A percentile compares a stretch with the other conserved stretches of the same genome.
Conservation (phyloP, 495 filamentous ascomycete genomes). For the Emericellopsis terricola region DNA sequence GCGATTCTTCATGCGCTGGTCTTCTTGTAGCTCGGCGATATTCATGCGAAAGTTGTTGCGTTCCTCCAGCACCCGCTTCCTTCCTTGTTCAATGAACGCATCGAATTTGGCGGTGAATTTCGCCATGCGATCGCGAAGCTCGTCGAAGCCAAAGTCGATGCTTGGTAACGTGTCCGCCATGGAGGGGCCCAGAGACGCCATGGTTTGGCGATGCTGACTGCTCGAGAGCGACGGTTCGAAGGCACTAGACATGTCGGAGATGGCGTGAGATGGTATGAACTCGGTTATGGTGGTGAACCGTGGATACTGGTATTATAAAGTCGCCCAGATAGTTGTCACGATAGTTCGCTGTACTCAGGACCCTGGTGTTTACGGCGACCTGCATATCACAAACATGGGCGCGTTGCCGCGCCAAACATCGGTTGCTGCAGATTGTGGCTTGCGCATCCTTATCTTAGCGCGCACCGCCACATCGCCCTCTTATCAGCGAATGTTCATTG, state of each 20-base stretch:
- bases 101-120: conserved; percentile 86
- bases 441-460: too few relatives aligned
- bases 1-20: conserved; percentile 71
- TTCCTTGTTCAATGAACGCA: conserved; percentile 77
- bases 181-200: conserved; percentile 25
- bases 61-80: conserved; percentile 79
- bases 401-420: too few relatives aligned
- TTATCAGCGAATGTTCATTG: too few relatives aligned
- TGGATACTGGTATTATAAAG: too few relatives aligned
- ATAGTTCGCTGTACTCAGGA: too few relatives aligned
- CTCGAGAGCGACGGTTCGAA: conserved; percentile 67
- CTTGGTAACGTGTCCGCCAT: conserved; percentile 67
- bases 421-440: too few relatives aligned
- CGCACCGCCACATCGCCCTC: too few relatives aligned
- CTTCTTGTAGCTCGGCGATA: conserved; percentile 79
- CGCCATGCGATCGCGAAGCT: conserved; percentile 85
- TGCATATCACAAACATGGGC: too few relatives aligned
- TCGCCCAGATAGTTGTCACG: too few relatives aligned
- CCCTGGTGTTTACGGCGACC: too few relatives aligned
- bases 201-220: conserved; percentile 53
- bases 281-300: too few relatives aligned
- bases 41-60: conserved; percentile 86
- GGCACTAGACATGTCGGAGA: conserved; percentile 38
- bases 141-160: conserved; percentile 93
- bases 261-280: background rate